A percentile compares a stretch with the other conserved stretches of the same genome.
Conservation (phyloP, 768 basidiomycete genomes). For the Steccherinum ochraceum region DNA sequence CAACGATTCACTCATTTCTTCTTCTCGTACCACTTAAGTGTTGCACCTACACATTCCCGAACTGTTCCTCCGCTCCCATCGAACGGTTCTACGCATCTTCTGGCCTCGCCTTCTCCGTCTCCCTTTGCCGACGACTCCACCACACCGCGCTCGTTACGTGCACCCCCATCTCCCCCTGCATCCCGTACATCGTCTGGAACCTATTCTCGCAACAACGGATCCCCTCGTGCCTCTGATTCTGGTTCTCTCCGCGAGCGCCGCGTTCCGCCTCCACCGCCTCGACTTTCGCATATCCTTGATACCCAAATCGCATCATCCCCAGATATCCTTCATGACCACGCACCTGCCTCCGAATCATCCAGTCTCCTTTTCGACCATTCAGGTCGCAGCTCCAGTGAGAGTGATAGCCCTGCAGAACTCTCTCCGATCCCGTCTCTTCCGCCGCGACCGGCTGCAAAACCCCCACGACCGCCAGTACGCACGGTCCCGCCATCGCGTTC, state of each 20-base stretch:
- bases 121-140: slow-evolving; percentile 1
- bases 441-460: slow-evolving; percentile 18
- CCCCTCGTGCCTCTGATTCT: neutral
- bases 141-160: neutral
- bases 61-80: neutral
- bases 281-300: neutral
- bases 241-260: neutral
- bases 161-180: neutral
- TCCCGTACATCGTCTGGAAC: slow-evolving; percentile 4
- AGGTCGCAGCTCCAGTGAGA: neutral
- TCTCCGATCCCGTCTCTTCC: slow-evolving; percentile 18
- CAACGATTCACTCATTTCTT: neutral
- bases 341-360: neutral
- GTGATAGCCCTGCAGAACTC: neutral
- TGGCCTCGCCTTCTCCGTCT: slow-evolving; percentile 14
- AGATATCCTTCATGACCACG: neutral
- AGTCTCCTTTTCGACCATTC: neutral
- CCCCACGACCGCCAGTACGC: slow-evolving; percentile 7
- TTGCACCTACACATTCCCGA: neutral
- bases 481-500: slow-evolving; percentile 2
- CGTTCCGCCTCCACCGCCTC: neutral
- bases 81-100: neutral
- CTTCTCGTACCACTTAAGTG: too few relatives aligned
- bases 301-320: neutral
- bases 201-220: slow-evolving; percentile 3